These are phyloP conservation scores for Aureobasidium uvarum DNA, from an alignment of 2,329 filamentous ascomycete genomes.

Conservation along the genomic window DNA sequence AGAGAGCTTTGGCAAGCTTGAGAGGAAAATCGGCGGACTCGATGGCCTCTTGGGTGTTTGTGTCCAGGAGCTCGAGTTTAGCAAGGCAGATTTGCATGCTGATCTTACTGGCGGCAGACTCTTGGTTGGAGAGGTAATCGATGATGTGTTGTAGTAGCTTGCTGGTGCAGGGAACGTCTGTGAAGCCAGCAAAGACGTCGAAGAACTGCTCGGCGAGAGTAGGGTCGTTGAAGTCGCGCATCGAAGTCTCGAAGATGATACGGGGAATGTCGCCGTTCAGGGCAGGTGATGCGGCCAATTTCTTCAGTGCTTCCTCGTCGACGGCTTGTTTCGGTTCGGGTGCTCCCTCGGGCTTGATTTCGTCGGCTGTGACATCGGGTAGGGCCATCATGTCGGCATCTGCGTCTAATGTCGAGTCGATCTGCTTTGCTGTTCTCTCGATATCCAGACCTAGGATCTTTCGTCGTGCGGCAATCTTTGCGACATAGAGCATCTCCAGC, in stretches of 20 bases:
- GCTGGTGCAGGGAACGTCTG: constrained; percentile 60
- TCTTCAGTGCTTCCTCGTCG: constrained; percentile 59
- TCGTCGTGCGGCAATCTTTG: constrained; percentile 72
- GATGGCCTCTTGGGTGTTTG: constrained; percentile 59
- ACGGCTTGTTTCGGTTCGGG: constrained; percentile 49
- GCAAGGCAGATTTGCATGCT: constrained; percentile 67
- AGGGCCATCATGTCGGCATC: constrained; percentile 59
- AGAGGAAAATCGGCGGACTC: constrained; percentile 58
- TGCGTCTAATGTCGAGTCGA: constrained; percentile 39
- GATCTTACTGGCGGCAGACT: constrained; percentile 56
- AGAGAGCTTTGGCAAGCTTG: constrained; percentile 65
- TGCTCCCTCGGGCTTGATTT: constrained; percentile 56
- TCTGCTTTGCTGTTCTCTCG: constrained; percentile 45
- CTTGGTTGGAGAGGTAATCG: constrained; percentile 51
- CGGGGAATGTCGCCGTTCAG: constrained; percentile 90
- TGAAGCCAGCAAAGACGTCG: constrained; percentile 70
- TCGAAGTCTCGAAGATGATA: constrained; percentile 84
- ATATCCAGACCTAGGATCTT: constrained; percentile 63
- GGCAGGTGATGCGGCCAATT: constrained; percentile 69
- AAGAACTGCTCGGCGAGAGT: constrained; percentile 74
- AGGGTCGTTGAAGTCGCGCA: constrained; percentile 66
- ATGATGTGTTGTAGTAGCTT: constrained; percentile 74
- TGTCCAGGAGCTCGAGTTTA: constrained; percentile 65
- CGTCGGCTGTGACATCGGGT: constrained; percentile 60
- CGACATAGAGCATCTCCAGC: constrained; percentile 89